Conservation (phyloP, 2,329 filamentous ascomycete genomes). For the Neonectria hederae region DNA sequence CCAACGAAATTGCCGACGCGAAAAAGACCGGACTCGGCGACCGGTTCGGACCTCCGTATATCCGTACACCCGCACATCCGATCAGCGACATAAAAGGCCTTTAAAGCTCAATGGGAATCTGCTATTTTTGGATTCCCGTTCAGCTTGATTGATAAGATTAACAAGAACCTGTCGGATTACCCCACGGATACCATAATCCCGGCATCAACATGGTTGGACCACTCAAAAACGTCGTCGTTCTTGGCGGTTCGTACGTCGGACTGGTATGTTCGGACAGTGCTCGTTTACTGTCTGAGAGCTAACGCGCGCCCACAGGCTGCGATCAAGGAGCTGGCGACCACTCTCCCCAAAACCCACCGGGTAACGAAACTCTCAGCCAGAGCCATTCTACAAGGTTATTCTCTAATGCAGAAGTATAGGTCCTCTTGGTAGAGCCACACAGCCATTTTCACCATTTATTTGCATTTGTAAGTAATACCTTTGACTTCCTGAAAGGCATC, state of each 20-base stretch:
- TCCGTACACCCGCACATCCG: conserved; percentile 20
- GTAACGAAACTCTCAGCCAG: not conserved
- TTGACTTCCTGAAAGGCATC: not conserved
- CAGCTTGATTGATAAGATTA: conserved; percentile 4
- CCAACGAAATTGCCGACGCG: conserved; percentile 6
- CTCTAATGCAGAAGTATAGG: conserved; percentile 28
- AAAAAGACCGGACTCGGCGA: conserved; percentile 18
- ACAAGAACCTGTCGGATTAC: not conserved
- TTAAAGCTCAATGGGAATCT: not conserved
- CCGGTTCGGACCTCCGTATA: conserved; percentile 20
- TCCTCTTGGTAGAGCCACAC: conserved; percentile 60
- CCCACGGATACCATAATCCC: not conserved
- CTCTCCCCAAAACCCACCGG: conserved; percentile 36
- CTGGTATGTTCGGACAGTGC: conserved; percentile 25
- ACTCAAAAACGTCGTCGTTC: conserved; percentile 40
- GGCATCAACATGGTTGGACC: conserved; percentile 27
- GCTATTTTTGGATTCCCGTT: conserved; percentile 16
- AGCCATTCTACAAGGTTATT: not conserved
- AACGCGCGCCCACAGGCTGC: conserved; percentile 28
- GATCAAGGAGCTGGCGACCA: conserved; percentile 35
- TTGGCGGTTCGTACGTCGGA: conserved; percentile 42
- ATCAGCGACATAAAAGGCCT: conserved; percentile 12
- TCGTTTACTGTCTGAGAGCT: not conserved
- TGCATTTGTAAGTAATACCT: conserved; percentile 48
- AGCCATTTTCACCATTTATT: conserved; percentile 62